Percentiles rank a stretch among this genome's conserved stretches.
phyloP scores from a whole-genome alignment of 78 protist species.

The Goniomonas avonlea region DNA sequence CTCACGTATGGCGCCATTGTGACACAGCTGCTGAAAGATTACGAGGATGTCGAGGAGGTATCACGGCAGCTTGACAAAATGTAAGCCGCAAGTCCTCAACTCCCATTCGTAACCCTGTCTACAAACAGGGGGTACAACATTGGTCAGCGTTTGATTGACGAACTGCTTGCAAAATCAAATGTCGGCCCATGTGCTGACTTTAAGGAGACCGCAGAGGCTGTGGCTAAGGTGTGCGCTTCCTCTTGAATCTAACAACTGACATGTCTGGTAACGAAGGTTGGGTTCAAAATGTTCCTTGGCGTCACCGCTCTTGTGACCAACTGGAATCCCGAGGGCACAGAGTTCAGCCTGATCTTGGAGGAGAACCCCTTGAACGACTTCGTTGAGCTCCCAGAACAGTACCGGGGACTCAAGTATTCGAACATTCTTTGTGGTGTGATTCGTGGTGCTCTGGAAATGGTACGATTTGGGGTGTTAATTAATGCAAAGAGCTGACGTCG shows the following conservation, averaged over 20 bases:
- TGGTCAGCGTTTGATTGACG: constrained; percentile 88
- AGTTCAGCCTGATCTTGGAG: constrained; percentile 60
- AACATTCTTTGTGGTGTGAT: constrained; percentile 90
- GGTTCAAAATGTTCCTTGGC: constrained; percentile 90
- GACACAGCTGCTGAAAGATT: constrained; percentile 84
- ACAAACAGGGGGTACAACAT: constrained; percentile 87
- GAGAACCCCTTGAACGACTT: constrained; percentile 78
- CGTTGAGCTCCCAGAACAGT: constrained; percentile 83
- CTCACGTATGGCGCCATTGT: constrained; percentile 95
- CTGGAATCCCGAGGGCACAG: constrained; percentile 53
- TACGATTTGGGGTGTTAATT: not conserved
- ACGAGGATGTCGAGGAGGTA: constrained; percentile 68
- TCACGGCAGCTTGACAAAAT: constrained; percentile 86
- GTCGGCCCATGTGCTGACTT: constrained; percentile 60
- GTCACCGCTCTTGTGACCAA: constrained; percentile 54
- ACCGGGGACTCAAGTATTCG: constrained; percentile 48
- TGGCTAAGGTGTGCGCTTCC: constrained; percentile 68
- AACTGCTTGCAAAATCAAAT: constrained; percentile 77
- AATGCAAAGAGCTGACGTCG: not conserved
- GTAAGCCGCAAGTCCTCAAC: constrained; percentile 15
- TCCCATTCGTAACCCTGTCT: not conserved
- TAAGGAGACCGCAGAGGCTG: constrained; percentile 85
- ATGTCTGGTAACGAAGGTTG: constrained; percentile 56
- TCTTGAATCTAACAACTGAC: not conserved
- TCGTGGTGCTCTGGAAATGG: constrained; percentile 90